Conservation (phyloP, 345 rosid genomes). For the Noccaea bulbosa region DNA sequence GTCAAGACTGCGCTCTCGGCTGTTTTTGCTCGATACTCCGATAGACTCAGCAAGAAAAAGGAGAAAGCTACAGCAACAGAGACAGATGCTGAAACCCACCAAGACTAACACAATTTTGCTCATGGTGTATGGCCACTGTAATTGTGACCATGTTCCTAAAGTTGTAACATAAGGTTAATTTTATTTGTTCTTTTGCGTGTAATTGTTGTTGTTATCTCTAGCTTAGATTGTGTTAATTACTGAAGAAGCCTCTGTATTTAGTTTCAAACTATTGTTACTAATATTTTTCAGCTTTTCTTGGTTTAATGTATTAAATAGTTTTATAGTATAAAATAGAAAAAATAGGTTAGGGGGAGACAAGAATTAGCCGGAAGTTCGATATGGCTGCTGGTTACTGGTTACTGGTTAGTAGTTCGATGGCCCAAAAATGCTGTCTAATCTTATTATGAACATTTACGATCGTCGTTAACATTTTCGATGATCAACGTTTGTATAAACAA, state of each 20-base stretch:
- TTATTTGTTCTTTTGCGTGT: not conserved
- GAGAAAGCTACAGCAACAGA: constrained; percentile 14
- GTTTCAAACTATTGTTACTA: not conserved
- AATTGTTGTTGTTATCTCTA: constrained; percentile 1
- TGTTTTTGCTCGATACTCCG: constrained; percentile 71
- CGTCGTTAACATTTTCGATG: not conserved
- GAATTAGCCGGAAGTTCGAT: not conserved
- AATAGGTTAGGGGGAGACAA: not conserved
- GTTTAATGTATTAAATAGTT: not conserved
- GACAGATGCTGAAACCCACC: constrained; percentile 29
- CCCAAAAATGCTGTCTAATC: not conserved
- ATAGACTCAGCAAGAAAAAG: constrained; percentile 48
- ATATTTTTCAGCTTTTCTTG: not conserved
- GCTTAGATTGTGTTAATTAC: not conserved
- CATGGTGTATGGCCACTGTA: not conserved
- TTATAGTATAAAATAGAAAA: not conserved
- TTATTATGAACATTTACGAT: not conserved
- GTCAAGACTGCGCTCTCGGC: constrained; percentile 76
- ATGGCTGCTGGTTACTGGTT: not conserved
- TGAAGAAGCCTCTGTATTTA: not conserved
- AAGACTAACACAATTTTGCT: constrained; percentile 7
- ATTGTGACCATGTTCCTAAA: constrained; percentile 1
- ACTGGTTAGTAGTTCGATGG: not conserved
- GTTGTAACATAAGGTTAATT: constrained; percentile 2
- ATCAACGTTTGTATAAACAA: not conserved